phyloP scores from a whole-genome alignment of 2,329 filamentous ascomycete species.

The Pyrenophora teres region DNA sequence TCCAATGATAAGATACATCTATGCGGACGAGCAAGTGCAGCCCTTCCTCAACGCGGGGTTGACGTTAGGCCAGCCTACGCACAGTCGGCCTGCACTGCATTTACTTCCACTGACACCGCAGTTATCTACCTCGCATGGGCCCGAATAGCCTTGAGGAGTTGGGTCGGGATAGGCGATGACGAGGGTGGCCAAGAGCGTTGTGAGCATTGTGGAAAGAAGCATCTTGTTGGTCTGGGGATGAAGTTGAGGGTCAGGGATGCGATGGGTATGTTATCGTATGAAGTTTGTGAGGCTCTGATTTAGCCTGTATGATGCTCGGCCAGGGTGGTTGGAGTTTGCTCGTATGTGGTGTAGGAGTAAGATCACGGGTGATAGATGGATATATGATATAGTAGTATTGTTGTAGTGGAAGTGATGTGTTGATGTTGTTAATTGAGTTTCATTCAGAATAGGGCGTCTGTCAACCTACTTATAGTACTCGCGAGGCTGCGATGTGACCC shows the following conservation, averaged over 20 bases:
- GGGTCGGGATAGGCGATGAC: conserved; percentile 29
- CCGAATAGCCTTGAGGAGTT: conserved; percentile 26
- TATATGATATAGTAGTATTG: too few relatives aligned
- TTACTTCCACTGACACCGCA: conserved; percentile 16
- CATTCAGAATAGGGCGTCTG: too few relatives aligned
- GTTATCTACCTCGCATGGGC: conserved; percentile 19
- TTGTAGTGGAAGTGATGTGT: too few relatives aligned
- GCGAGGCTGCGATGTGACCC: not conserved
- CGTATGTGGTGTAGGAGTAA: too few relatives aligned
- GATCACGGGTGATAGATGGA: too few relatives aligned
- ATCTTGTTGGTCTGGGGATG: conserved; percentile 6
- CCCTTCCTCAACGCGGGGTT: conserved; percentile 18
- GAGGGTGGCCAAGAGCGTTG: conserved; percentile 21
- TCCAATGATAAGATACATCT: not conserved
- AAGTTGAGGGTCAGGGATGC: not conserved
- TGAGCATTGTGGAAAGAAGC: conserved; percentile 20
- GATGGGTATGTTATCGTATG: not conserved
- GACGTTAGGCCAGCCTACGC: conserved; percentile 20
- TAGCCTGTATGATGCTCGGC: not conserved
- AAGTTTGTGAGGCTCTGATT: not conserved
- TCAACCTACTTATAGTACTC: not conserved
- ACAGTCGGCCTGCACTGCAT: conserved; percentile 9
- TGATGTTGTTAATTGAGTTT: too few relatives aligned
- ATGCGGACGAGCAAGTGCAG: conserved; percentile 22
- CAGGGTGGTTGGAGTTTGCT: too few relatives aligned